A percentile compares a stretch with the other conserved stretches of the same genome.
Evolutionary conservation across 441 rosid species (phyloP).

Genomic region (Pelargonium citronellum): DNA sequence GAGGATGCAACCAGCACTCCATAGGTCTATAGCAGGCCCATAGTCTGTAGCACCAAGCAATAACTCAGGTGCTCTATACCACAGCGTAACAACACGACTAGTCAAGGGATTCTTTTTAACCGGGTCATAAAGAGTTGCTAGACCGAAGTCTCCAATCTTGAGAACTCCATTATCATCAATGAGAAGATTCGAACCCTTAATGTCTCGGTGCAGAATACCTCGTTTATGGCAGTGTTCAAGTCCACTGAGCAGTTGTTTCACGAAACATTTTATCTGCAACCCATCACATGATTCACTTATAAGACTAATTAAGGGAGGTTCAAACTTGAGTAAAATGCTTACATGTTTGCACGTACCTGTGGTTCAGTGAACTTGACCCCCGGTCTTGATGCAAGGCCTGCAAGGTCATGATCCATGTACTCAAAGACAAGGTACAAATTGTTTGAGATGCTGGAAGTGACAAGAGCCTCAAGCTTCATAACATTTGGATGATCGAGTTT

Average conservation of each 20-base stretch:
- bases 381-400: slow-evolving; percentile 91
- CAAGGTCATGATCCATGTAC: slow-evolving; percentile 97
- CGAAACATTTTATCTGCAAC: slow-evolving; percentile 85
- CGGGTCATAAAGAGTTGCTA: slow-evolving; percentile 80
- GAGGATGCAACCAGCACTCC: slow-evolving; percentile 96
- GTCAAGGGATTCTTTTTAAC: slow-evolving; percentile 64
- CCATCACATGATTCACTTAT: not conserved
- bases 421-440: slow-evolving; percentile 91
- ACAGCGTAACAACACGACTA: slow-evolving; percentile 93
- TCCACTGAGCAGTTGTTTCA: slow-evolving; percentile 75
- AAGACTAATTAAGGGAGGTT: not conserved
- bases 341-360: slow-evolving; percentile 42
- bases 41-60: slow-evolving; percentile 87
- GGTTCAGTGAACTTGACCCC: slow-evolving; percentile 81
- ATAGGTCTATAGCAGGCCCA: slow-evolving; percentile 83
- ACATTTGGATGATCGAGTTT: slow-evolving; percentile 92
- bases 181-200: slow-evolving; percentile 89
- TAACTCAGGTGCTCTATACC: slow-evolving; percentile 98
- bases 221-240: slow-evolving; percentile 91
- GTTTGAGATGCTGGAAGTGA: slow-evolving; percentile 96
- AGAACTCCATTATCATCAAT: slow-evolving; percentile 80
- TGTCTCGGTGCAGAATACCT: slow-evolving; percentile 85
- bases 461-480: slow-evolving; percentile 89
- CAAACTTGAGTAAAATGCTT: no score
- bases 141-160: slow-evolving; percentile 93